Evolutionary conservation across 2,329 filamentous ascomycete genomes (phyloP).

Genomic region (Colletotrichum viniferum): DNA sequence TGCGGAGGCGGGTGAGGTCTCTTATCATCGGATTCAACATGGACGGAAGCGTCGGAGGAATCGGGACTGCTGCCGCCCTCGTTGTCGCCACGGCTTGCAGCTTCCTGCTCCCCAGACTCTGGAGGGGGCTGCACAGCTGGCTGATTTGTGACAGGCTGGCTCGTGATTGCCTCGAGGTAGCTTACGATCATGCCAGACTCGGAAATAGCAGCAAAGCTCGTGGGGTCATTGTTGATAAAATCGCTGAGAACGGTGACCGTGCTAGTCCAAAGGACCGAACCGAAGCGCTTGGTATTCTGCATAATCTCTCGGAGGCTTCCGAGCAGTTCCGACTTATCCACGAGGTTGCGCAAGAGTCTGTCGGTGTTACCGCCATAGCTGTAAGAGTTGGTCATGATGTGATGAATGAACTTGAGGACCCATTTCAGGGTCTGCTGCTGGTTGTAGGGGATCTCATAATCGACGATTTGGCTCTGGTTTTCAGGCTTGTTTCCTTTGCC

Average conservation of each 20-base stretch:
- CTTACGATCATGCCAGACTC: conserved; percentile 90
- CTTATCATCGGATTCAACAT: conserved; percentile 41
- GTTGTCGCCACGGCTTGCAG: conserved; percentile 24
- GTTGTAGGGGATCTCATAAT: conserved; percentile 92
- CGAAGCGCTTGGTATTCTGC: conserved; percentile 78
- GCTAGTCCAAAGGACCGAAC: conserved; percentile 94
- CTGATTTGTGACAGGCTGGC: conserved; percentile 45
- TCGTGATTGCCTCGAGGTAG: conserved; percentile 82
- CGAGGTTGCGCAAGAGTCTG: conserved; percentile 86
- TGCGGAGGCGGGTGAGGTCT: conserved; percentile 58
- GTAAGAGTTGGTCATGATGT: conserved; percentile 84
- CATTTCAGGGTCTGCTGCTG: conserved; percentile 93
- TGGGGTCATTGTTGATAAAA: conserved; percentile 98
- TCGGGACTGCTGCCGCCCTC: conserved; percentile 41
- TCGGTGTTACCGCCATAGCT: conserved; percentile 81
- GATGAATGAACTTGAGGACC: conserved; percentile 94
- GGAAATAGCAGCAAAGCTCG: conserved; percentile 93
- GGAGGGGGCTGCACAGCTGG: conserved; percentile 30
- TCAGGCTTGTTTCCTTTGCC: conserved; percentile 74
- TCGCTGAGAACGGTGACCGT: conserved; percentile 90
- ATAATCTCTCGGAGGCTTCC: conserved; percentile 81
- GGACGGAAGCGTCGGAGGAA: conserved; percentile 43
- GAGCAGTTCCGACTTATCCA: conserved; percentile 88
- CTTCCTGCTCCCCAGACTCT: conserved; percentile 24
- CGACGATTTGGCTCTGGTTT: conserved; percentile 79